Evolutionary conservation across 805 yeast species (phyloP).

Genomic region (Torulaspora indica): DNA sequence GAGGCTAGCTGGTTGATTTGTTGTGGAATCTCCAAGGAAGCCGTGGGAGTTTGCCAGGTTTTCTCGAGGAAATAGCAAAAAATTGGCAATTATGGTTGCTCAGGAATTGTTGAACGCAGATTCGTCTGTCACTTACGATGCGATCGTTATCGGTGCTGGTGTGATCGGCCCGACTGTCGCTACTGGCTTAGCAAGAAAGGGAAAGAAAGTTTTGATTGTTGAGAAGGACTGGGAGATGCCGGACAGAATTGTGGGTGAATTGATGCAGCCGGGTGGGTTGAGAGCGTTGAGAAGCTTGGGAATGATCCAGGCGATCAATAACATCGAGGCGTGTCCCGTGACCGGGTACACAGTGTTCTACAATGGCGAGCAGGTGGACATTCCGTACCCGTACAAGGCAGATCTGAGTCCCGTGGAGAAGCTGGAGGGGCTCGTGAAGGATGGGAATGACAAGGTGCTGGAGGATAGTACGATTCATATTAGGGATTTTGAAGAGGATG

Average conservation of each 20-base stretch:
- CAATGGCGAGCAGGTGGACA: constrained; percentile 49
- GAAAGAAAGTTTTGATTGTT: constrained; percentile 65
- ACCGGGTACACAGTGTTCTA: constrained; percentile 78
- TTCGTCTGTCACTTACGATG: constrained; percentile 52
- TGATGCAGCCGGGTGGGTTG: constrained; percentile 95
- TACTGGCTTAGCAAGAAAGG: constrained; percentile 83
- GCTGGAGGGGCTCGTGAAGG: constrained; percentile 51
- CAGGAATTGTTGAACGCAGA: constrained; percentile 30
- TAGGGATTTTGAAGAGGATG: constrained; percentile 54
- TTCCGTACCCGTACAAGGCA: constrained; percentile 70
- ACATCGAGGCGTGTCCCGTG: constrained; percentile 63
- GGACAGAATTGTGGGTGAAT: constrained; percentile 94
- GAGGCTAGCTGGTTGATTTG: neutral
- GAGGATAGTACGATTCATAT: constrained; percentile 48
- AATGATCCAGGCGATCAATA: constrained; percentile 53
- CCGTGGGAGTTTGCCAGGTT: constrained; percentile 1
- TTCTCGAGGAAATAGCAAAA: neutral
- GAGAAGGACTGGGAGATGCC: constrained; percentile 93
- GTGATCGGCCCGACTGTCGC: constrained; percentile 94
- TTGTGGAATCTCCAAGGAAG: neutral
- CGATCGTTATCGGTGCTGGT: constrained; percentile 96
- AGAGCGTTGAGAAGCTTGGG: constrained; percentile 79
- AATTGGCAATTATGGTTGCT: constrained; percentile 9
- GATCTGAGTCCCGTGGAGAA: constrained; percentile 44
- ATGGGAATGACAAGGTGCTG: constrained; percentile 52